Evolutionary conservation across 2,329 filamentous ascomycete species (phyloP).

Genomic region (Fusarium musae): DNA sequence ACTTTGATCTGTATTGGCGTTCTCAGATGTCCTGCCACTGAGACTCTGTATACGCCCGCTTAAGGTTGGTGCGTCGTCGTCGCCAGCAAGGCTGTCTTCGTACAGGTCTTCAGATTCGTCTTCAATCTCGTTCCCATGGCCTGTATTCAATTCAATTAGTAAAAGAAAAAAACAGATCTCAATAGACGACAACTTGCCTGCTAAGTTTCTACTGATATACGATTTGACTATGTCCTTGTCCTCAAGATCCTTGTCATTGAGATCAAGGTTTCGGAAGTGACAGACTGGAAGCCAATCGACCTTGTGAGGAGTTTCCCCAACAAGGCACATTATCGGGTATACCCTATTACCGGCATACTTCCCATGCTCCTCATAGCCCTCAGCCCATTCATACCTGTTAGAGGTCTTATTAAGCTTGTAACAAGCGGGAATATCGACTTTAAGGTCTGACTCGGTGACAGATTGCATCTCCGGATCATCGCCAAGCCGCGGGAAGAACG

Average conservation of each 20-base stretch:
- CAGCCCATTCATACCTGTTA: accelerated
- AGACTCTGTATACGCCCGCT: accelerated
- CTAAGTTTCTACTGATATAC: accelerated
- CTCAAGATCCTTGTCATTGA: not conserved
- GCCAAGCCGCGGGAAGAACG: not conserved
- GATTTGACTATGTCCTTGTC: not conserved
- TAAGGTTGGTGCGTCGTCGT: accelerated
- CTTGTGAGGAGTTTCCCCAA: accelerated
- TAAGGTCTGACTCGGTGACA: accelerated
- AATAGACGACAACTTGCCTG: not conserved
- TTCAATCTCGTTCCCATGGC: accelerated
- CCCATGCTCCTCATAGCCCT: accelerated
- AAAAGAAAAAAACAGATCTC: accelerated
- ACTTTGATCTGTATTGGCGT: no score
- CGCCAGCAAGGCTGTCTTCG: accelerated
- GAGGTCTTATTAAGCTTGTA: accelerated
- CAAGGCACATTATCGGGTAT: not conserved
- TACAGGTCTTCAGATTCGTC: not conserved
- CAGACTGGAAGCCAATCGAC: not conserved
- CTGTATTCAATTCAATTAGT: accelerated
- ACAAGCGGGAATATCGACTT: accelerated
- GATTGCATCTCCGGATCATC: not conserved
- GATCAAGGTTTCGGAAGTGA: not conserved
- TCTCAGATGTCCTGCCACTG: not conserved
- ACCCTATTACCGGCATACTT: accelerated